Evolutionary conservation across 768 basidiomycete species (phyloP), one percentile per base, ranked within the genome.

Genomic region (Naganishia kalamii): DNA sequence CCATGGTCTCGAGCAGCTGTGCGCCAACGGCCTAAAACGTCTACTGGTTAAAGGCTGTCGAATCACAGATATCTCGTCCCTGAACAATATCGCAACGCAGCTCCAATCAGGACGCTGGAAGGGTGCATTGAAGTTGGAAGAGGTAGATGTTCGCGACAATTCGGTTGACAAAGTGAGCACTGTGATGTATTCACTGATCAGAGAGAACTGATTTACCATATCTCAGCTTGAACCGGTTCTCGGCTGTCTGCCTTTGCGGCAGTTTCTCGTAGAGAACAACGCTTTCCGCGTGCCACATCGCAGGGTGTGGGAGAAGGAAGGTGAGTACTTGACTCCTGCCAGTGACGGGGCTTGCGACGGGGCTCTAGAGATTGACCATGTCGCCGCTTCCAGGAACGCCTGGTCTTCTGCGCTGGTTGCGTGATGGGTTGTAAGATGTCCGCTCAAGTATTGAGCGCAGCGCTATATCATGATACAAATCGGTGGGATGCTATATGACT

Each of bases 251-350:
- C 68, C 70, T 7, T 47, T 71, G 3, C 57, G 41, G 17, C 29
- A 21, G 4, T 49, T 71, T 30, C 50, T 65, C 2, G 70, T 71
- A 17, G 70, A 71, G 13, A 54, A 68, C 12, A 71, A 71, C 59
- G 59, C 62, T 19, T 71, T 71, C 40, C 49, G 67, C 19, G 37
- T 51, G 0, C 70, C 70, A 13, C 54, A 51, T 13, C 40, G 68
- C 11, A 44, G 65, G 32, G 51, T 66, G 3, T 71, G 68, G 67
- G 70, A 71, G 46, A 65, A 65, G 27, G 66, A 66, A 23, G 68
- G 68, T 33, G 43, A 40, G 54, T 57, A 3, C 27, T 49, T 17
- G n/a, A n/a, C n/a, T n/a, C n/a, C n/a, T n/a, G n/a, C n/a, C n/a
- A n/a, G n/a, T n/a, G n/a, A n/a, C n/a, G n/a, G n/a, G n/a, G n/a